Evolutionary conservation across 805 yeast genomes (phyloP).

Genomic region (Yamadazyma akitaensis): DNA sequence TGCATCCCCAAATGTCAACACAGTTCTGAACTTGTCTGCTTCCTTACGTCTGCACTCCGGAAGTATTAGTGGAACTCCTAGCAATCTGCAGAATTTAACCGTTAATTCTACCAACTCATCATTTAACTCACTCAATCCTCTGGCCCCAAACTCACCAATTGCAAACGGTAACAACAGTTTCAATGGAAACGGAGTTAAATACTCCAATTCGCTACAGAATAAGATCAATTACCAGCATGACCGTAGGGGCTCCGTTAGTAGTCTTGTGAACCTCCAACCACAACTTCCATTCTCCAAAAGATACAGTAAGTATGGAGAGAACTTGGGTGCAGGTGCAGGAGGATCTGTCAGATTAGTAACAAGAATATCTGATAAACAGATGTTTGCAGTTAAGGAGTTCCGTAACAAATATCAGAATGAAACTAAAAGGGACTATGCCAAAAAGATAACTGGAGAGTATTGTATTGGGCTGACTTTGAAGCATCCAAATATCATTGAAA

Average conservation of each 20-base stretch:
- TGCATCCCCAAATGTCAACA: slow-evolving; percentile 6
- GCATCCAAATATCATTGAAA: slow-evolving; percentile 77
- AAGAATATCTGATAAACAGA: slow-evolving; percentile 64
- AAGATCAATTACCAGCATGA: slow-evolving; percentile 30
- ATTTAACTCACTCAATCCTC: slow-evolving; percentile 25
- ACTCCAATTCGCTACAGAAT: slow-evolving; percentile 26
- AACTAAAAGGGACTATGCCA: slow-evolving; percentile 71
- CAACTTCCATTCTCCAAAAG: slow-evolving; percentile 41
- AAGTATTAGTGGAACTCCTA: slow-evolving; percentile 10
- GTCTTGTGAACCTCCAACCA: slow-evolving; percentile 19
- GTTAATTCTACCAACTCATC: slow-evolving; percentile 33
- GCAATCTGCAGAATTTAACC: slow-evolving; percentile 21
- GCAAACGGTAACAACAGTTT: background rate
- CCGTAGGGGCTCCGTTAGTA: slow-evolving; percentile 35
- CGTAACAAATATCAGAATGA: slow-evolving; percentile 70
- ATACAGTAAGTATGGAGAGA: slow-evolving; percentile 72
- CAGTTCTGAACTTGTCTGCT: slow-evolving; percentile 20
- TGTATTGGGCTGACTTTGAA: slow-evolving; percentile 80
- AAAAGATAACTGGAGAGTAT: slow-evolving; percentile 84
- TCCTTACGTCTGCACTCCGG: slow-evolving; percentile 21
- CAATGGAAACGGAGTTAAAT: background rate
- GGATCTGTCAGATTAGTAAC: slow-evolving; percentile 75
- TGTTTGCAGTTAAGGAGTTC: slow-evolving; percentile 83
- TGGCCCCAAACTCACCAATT: slow-evolving; percentile 8
- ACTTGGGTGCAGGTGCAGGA: slow-evolving; percentile 84